Base-by-base conservation (phyloP, 306 rosid genomes). In the Acacia crassicarpa region DNA sequence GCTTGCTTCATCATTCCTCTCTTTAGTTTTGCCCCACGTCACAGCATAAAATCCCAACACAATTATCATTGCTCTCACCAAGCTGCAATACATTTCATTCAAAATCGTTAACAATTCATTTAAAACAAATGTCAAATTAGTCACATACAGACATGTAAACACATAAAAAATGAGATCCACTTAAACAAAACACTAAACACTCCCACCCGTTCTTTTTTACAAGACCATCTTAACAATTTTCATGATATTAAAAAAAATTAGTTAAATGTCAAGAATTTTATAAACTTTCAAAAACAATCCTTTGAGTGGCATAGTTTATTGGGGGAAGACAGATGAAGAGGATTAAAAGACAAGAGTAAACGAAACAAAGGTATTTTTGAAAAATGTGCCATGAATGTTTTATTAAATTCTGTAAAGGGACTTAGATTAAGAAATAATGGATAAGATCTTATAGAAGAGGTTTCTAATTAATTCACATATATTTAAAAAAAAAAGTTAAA, bases 21-120 rank as follows among this genome's bases (percentile, higher is more conserved):
- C 89, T 69, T 59, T 80, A 62, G 87, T 83, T 63, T 90, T 90
- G 1, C 91, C 94, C 94, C 89, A 85, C 78, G 72, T 54, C 67
- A 87, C 87, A 22, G 33, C 85, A 78, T 87, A 87, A 87, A 88
- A 88, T 45, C 89, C 92, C 8, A 69, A n/a, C 49, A 83, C 86
- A 20, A 87, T 85, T 85, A 87, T 74, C n/a, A 76, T 76, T n/a
- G 89, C 77, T 4, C 94, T 91, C 71, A 90, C 30, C 81, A 90
- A 78, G 53, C 91, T 88, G 86, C 84, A 80, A 2, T 32, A 0
- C 51, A 76, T 0, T 38, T 43, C 48, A 76, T 65, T 44, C 35
- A 58, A 6, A 48, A 15, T 48, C 6, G n/a, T 30, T 32, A 25
- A 4, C 0, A 3, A 9, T 59, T 25, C 17, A 59, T 10, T 2